Conservation (phyloP, 2,329 filamentous ascomycete genomes). For the Aspergillus hortae region DNA sequence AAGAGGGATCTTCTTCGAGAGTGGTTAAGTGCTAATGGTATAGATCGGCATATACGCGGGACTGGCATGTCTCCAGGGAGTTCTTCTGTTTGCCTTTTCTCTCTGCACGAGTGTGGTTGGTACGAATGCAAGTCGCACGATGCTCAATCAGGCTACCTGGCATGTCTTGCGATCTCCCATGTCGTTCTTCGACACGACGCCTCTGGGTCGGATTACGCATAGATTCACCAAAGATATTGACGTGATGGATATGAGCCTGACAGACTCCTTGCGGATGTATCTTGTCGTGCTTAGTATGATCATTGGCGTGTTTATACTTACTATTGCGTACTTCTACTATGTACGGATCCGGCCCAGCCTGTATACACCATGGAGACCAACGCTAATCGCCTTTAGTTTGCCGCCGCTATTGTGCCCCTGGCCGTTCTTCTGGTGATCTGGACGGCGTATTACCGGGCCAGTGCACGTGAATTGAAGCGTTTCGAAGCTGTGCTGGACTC, state of each 20-base stretch:
- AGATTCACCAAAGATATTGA: conserved; percentile 94
- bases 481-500: conserved; percentile 88
- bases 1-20: no score
- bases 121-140: conserved; percentile 70
- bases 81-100: conserved; percentile 60
- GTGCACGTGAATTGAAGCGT: conserved; percentile 89
- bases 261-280: conserved; percentile 90
- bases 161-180: conserved; percentile 67
- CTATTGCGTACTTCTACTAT: conserved; percentile 91
- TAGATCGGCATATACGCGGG: conserved; percentile 71
- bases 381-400: conserved; percentile 49
- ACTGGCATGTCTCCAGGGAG: conserved; percentile 63
- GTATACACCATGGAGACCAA: not conserved
- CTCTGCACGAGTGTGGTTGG: conserved; percentile 67
- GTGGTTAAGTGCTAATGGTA: no score
- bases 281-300: conserved; percentile 72
- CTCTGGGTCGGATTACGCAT: conserved; percentile 90
- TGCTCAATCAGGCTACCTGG: conserved; percentile 76
- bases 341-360: conserved; percentile 21
- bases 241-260: conserved; percentile 90
- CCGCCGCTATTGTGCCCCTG: conserved; percentile 64
- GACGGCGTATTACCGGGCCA: conserved; percentile 82
- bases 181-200: conserved; percentile 97
- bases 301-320: conserved; percentile 80
- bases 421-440: conserved; percentile 76